Evolutionary conservation across 441 rosid species (phyloP).

Genomic region (Adansonia rubrostipa): DNA sequence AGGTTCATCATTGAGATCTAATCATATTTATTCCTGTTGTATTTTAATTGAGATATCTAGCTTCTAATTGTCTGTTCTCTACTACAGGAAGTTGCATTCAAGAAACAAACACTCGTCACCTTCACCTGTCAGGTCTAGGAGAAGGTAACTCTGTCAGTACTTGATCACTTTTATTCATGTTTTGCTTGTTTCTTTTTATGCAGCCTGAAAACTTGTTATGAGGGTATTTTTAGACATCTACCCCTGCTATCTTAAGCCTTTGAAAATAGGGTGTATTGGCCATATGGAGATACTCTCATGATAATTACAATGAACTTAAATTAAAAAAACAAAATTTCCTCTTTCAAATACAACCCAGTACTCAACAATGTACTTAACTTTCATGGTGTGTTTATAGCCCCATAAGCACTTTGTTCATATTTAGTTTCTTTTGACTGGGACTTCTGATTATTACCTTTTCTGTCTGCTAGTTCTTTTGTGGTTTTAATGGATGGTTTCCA

Average conservation of each 20-base stretch:
- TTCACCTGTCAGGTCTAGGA: slow-evolving; percentile 42
- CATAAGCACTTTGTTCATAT: not conserved
- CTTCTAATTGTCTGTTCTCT: slow-evolving; percentile 31
- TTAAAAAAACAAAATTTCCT: not conserved
- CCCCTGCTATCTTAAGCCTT: not conserved
- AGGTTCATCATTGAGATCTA: slow-evolving; percentile 51
- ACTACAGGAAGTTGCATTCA: slow-evolving; percentile 17
- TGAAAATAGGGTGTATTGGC: not conserved
- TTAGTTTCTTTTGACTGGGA: not conserved
- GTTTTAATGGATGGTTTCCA: slow-evolving; percentile 7
- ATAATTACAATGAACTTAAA: slow-evolving; percentile 7
- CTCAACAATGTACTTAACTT: not conserved
- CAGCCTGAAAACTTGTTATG: not conserved
- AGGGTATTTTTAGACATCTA: slow-evolving; percentile 8
- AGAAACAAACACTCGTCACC: slow-evolving; percentile 10
- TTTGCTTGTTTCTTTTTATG: slow-evolving; percentile 12
- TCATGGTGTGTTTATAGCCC: not conserved
- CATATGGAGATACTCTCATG: not conserved
- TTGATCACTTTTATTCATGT: slow-evolving; percentile 12
- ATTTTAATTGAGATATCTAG: slow-evolving; percentile 6
- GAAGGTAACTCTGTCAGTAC: slow-evolving; percentile 55
- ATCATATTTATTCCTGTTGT: slow-evolving; percentile 25
- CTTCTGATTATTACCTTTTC: not conserved
- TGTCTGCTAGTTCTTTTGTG: slow-evolving; percentile 5
- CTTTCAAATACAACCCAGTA: not conserved